Evolutionary conservation across 495 filamentous ascomycete genomes (phyloP).

Genomic region (Penicillium macrosclerotiorum): DNA sequence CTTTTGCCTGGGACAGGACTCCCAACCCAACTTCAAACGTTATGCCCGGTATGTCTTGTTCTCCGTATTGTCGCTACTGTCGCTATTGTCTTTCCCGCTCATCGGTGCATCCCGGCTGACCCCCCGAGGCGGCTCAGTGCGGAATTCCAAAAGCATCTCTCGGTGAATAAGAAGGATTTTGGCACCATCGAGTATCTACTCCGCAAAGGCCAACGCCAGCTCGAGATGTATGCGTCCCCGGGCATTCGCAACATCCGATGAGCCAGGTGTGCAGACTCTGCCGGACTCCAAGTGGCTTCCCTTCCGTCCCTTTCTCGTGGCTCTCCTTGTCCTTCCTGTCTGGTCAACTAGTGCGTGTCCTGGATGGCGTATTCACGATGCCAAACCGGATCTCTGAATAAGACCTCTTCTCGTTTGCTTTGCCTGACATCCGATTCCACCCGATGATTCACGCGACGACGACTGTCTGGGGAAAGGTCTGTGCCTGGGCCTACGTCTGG

Average conservation of each 20-base stretch:
- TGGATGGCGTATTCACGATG: too few relatives aligned
- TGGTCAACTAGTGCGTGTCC: background rate
- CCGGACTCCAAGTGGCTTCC: background rate
- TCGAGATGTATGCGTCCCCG: slow-evolving; percentile 80
- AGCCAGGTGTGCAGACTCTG: too few relatives aligned
- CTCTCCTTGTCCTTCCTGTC: slow-evolving; percentile 5
- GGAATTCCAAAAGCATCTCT: slow-evolving; percentile 72
- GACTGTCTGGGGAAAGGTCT: too few relatives aligned
- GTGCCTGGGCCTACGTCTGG: too few relatives aligned
- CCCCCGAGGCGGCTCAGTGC: slow-evolving; percentile 41
- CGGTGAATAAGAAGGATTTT: slow-evolving; percentile 85
- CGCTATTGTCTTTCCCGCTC: slow-evolving; percentile 3
- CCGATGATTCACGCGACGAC: background rate
- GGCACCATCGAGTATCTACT: slow-evolving; percentile 82
- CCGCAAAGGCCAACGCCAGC: slow-evolving; percentile 77
- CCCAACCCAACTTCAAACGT: slow-evolving; percentile 50
- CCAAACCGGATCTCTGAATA: too few relatives aligned
- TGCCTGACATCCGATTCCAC: background rate
- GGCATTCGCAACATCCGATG: slow-evolving; percentile 76
- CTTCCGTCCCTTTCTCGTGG: slow-evolving; percentile 8
- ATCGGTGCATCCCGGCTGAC: slow-evolving; percentile 12
- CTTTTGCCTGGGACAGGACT: too few relatives aligned
- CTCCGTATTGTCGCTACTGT: background rate
- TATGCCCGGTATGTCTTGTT: slow-evolving; percentile 51
- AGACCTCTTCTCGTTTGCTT: too few relatives aligned